Evolutionary conservation across 2,329 filamentous ascomycete genomes (phyloP).

Genomic region (Arthrobotrys entomopaga): DNA sequence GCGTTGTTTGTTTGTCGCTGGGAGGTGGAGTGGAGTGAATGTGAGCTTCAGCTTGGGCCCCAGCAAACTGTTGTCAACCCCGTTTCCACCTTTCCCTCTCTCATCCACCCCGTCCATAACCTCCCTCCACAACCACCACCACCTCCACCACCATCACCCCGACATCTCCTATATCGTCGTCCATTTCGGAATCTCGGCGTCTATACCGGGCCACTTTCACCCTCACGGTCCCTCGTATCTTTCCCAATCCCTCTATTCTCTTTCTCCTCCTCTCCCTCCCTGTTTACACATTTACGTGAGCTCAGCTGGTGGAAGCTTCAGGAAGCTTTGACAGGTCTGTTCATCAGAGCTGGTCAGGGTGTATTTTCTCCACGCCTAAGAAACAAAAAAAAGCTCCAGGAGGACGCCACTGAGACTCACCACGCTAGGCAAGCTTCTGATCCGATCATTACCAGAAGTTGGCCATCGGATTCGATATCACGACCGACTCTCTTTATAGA

Average conservation of each 20-base stretch:
- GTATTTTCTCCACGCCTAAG: background rate
- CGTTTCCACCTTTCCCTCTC: conserved; percentile 16
- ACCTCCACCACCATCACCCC: conserved; percentile 33
- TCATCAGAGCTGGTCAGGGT: conserved; percentile 9
- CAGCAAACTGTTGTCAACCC: no score
- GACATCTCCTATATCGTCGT: conserved; percentile 2
- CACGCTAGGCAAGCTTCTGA: conserved; percentile 15
- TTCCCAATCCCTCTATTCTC: background rate
- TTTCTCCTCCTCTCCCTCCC: background rate
- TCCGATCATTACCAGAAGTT: conserved; percentile 25
- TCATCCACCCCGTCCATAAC: conserved; percentile 22
- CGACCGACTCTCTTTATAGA: conserved; percentile 41
- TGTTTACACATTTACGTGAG: background rate
- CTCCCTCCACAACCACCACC: background rate
- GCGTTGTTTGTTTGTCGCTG: background rate
- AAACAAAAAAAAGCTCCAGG: conserved; percentile 6
- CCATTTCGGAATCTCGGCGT: conserved; percentile 35
- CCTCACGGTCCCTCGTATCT: conserved; percentile 16
- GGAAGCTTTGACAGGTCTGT: conserved; percentile 19
- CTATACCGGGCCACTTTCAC: conserved; percentile 24
- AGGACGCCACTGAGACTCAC: background rate
- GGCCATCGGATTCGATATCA: conserved; percentile 16
- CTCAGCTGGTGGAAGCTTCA: conserved; percentile 16
- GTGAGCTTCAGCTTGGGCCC: conserved; percentile 14
- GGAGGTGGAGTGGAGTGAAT: background rate